phyloP scores from a whole-genome alignment of 768 basidiomycete genomes.

The Suillus occidentalis region DNA sequence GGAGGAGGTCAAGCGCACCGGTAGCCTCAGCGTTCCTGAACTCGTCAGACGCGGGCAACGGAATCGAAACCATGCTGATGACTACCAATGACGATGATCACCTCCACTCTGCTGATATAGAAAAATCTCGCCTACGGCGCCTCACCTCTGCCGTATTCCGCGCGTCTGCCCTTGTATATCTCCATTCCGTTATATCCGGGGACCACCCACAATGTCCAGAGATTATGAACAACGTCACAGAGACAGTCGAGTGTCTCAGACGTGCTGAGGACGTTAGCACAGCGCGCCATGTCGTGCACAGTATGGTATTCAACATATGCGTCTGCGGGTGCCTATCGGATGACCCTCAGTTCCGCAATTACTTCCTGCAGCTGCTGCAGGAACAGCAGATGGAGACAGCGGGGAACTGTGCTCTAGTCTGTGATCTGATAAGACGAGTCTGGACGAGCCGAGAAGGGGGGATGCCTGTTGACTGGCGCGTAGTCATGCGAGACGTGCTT shows the following conservation, averaged over 20 bases:
- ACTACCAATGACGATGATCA: conserved; percentile 6
- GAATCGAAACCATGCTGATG: conserved; percentile 49
- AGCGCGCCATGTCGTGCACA: conserved; percentile 61
- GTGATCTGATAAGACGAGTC: conserved; percentile 51
- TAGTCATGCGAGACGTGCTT: conserved; percentile 53
- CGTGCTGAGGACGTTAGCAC: conserved; percentile 36
- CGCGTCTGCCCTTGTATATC: conserved; percentile 69
- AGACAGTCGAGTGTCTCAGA: conserved; percentile 51
- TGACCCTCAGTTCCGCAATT: conserved; percentile 39
- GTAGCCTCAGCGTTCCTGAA: conserved; percentile 57
- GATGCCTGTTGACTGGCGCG: conserved; percentile 61
- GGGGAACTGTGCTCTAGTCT: conserved; percentile 65
- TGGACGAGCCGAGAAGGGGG: conserved; percentile 47
- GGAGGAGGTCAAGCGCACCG: conserved; percentile 34
- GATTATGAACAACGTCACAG: conserved; percentile 52
- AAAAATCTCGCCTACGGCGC: conserved; percentile 35
- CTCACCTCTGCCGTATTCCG: conserved; percentile 68
- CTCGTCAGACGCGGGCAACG: conserved; percentile 53
- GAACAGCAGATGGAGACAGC: conserved; percentile 53
- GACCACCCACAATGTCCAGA: conserved; percentile 66
- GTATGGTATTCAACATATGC: conserved; percentile 78
- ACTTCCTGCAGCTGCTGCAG: conserved; percentile 47
- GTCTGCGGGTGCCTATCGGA: conserved; percentile 72
- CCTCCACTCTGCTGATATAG: conserved; percentile 6
- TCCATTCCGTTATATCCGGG: conserved; percentile 76